These are phyloP conservation scores for Colletotrichum incanum DNA, from an alignment of 2,329 filamentous ascomycete genomes.

Conservation along the genomic window DNA sequence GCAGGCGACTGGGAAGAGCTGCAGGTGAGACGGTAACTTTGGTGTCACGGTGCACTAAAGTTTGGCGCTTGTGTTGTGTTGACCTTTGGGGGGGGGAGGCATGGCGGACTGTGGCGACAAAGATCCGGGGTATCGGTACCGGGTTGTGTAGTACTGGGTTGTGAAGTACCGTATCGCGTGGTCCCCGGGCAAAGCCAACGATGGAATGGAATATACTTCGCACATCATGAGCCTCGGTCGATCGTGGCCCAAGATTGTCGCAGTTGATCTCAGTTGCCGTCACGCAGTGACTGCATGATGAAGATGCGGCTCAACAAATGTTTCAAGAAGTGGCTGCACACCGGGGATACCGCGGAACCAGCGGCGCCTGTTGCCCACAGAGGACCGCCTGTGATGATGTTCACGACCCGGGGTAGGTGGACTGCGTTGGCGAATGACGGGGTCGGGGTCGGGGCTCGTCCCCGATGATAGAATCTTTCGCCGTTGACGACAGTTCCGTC, in stretches of 20 bases:
- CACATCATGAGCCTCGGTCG: slow-evolving; percentile 5
- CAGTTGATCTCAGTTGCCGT: slow-evolving; percentile 1
- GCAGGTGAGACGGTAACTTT: slow-evolving; percentile 4
- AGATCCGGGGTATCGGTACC: slow-evolving; percentile 8
- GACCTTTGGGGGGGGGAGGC: background rate
- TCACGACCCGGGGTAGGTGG: background rate
- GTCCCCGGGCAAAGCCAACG: background rate
- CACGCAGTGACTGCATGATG: background rate
- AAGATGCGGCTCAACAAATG: background rate
- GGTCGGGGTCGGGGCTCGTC: slow-evolving; percentile 6
- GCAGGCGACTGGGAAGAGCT: background rate
- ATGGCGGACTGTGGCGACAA: slow-evolving; percentile 2
- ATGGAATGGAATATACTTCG: no score
- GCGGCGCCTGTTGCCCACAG: no score
- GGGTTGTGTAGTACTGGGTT: slow-evolving; percentile 2
- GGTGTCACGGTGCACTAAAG: background rate
- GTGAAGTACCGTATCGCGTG: slow-evolving; percentile 1
- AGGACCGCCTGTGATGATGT: background rate
- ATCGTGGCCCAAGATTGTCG: slow-evolving; percentile 10
- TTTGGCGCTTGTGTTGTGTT: slow-evolving; percentile 3
- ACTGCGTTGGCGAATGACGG: slow-evolving; percentile 8
- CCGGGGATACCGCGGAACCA: no score
- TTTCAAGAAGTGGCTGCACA: background rate
- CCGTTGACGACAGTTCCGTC: background rate
- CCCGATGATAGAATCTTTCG: slow-evolving; percentile 22